These are phyloP conservation scores for Xerocomus brunneocitrinus DNA, from an alignment of 768 basidiomycete species.

Conservation along the genomic window DNA sequence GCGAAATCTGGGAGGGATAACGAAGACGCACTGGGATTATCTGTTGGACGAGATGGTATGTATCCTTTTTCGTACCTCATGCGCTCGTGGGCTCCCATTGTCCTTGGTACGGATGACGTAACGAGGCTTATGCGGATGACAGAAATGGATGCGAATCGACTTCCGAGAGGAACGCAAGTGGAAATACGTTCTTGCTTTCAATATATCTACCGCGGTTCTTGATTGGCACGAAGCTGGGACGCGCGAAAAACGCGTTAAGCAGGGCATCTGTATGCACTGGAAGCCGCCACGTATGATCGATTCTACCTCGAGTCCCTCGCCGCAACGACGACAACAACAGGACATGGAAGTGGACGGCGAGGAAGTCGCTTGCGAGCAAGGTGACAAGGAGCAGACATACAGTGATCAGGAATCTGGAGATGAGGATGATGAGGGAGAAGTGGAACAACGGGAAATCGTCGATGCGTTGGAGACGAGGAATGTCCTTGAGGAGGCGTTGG, in stretches of 20 bases:
- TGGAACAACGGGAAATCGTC: constrained; percentile 49
- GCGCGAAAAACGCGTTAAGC: constrained; percentile 56
- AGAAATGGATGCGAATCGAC: constrained; percentile 98
- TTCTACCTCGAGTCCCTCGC: constrained; percentile 3
- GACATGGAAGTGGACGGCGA: constrained; percentile 31
- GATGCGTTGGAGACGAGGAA: constrained; percentile 55
- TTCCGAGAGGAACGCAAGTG: constrained; percentile 92
- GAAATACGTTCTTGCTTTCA: constrained; percentile 84
- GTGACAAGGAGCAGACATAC: constrained; percentile 21
- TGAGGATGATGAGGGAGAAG: constrained; percentile 58
- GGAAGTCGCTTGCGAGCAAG: constrained; percentile 13
- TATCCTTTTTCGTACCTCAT: constrained; percentile 8
- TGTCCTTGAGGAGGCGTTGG: constrained; percentile 57
- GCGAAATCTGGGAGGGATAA: constrained; percentile 64
- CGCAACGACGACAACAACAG: constrained; percentile 32
- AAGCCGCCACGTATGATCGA: constrained; percentile 41
- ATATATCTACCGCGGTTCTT: constrained; percentile 73
- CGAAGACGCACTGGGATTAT: constrained; percentile 93
- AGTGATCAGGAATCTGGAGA: constrained; percentile 44
- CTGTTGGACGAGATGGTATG: constrained; percentile 93
- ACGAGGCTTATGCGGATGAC: constrained; percentile 10
- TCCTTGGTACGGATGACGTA: background rate
- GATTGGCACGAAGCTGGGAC: constrained; percentile 80
- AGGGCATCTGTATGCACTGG: constrained; percentile 69
- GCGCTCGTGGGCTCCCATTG: background rate